phyloP scores from a whole-genome alignment of 176 grass and related monocot genomes.

The Oryza glumipatula region DNA sequence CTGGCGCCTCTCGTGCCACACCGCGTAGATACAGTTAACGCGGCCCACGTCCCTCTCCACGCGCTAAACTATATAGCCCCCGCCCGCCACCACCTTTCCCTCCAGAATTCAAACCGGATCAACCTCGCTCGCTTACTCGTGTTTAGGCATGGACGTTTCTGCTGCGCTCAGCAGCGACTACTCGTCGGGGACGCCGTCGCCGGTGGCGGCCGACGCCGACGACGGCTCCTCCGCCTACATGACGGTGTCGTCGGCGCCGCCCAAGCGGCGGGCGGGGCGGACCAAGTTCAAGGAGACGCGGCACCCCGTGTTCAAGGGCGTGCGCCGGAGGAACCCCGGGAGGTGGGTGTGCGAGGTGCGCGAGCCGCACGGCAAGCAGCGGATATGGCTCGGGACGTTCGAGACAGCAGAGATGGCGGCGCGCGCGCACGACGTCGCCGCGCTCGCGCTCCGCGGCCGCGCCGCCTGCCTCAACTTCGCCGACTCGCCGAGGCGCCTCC shows the following conservation, averaged over 20 bases:
- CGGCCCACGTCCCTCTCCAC: conserved; percentile 47
- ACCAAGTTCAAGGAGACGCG: conserved; percentile 98
- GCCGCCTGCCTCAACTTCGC: conserved; percentile 94
- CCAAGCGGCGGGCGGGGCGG: conserved; percentile 77
- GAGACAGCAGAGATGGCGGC: conserved; percentile 93
- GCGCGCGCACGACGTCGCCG: conserved; percentile 89
- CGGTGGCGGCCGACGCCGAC: conserved; percentile 30
- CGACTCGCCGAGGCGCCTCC: conserved; percentile 64
- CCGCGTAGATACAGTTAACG: conserved; percentile 46
- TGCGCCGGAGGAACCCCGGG: conserved; percentile 72
- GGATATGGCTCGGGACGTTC: conserved; percentile 94
- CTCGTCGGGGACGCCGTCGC: conserved; percentile 42
- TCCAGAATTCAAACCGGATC: conserved; percentile 44
- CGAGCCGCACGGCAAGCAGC: conserved; percentile 79
- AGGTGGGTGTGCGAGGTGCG: conserved; percentile 98
- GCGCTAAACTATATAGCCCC: conserved; percentile 51
- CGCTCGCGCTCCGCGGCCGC: conserved; percentile 69
- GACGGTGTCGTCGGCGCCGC: conserved; percentile 80
- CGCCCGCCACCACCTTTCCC: conserved; percentile 41
- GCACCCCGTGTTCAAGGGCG: conserved; percentile 92
- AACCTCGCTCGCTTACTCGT: not conserved
- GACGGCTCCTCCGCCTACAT: conserved; percentile 52
- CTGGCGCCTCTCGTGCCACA: conserved; percentile 56
- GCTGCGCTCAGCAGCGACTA: conserved; percentile 40
- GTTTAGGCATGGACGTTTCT: conserved; percentile 25